These are phyloP conservation scores for Lepidium aucheri DNA, from an alignment of 345 rosid genomes.

Conservation along the genomic window DNA sequence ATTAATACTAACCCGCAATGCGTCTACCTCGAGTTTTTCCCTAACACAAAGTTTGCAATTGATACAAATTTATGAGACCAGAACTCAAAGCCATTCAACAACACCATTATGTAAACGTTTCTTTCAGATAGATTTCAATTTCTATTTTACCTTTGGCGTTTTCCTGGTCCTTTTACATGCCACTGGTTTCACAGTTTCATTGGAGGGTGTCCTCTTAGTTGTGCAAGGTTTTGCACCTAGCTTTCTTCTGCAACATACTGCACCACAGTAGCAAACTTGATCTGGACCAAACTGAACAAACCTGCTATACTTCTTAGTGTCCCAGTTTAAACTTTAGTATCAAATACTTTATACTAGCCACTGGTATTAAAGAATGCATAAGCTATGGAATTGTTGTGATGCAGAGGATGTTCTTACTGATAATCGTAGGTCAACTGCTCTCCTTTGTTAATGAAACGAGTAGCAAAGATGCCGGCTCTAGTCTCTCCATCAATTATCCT, in stretches of 20 bases:
- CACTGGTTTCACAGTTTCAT: conserved; percentile 53
- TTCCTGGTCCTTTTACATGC: conserved; percentile 58
- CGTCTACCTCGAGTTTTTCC: conserved; percentile 45
- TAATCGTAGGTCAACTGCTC: conserved; percentile 94
- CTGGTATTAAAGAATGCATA: not conserved
- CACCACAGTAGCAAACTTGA: conserved; percentile 93
- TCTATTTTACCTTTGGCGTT: conserved; percentile 42
- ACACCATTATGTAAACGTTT: conserved; percentile 29
- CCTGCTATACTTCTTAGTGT: conserved; percentile 64
- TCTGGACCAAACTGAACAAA: conserved; percentile 99
- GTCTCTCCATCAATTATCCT: conserved; percentile 99
- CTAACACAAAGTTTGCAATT: conserved; percentile 20
- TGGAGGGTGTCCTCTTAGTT: conserved; percentile 46
- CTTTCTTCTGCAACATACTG: conserved; percentile 56
- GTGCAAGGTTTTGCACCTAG: conserved; percentile 72
- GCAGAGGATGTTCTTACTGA: conserved; percentile 49
- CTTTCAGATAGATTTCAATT: conserved; percentile 32
- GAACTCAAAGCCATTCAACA: not conserved
- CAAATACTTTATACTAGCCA: not conserved
- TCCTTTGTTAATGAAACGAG: conserved; percentile 63
- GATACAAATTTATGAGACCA: not conserved
- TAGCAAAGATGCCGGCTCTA: conserved; percentile 88
- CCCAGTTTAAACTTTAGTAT: not conserved
- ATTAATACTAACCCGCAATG: conserved; percentile 32
- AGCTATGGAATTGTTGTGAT: not conserved